Evolutionary conservation across 176 grass and related monocot species (phyloP).

Genomic region (Oryza longistaminata): DNA sequence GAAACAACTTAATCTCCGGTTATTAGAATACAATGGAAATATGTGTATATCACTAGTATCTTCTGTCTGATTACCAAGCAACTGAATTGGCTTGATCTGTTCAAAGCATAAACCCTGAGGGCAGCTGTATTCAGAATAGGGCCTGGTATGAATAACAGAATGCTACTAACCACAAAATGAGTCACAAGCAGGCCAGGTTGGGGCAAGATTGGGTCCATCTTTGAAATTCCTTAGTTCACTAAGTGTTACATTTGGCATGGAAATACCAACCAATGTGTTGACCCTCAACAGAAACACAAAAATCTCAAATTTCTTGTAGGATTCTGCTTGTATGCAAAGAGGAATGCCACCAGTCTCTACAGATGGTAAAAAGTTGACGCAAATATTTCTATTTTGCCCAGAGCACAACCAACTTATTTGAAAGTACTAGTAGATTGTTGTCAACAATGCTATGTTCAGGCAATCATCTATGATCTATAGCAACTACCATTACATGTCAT

Average conservation of each 20-base stretch:
- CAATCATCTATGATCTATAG: not conserved
- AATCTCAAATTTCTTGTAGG: not conserved
- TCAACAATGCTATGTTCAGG: not conserved
- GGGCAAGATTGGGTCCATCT: not conserved
- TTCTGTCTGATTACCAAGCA: not conserved
- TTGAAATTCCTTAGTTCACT: not conserved
- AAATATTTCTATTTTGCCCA: not conserved
- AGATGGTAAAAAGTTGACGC: not conserved
- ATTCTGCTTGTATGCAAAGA: constrained; percentile 10
- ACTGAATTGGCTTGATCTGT: not conserved
- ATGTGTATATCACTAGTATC: not conserved
- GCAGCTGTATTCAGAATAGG: not conserved
- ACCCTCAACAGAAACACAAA: not conserved
- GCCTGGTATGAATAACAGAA: not conserved
- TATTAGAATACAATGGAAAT: not conserved
- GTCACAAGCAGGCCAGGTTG: not conserved
- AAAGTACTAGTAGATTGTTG: not conserved
- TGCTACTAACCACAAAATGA: not conserved
- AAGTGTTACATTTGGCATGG: not conserved
- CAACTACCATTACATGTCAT: not conserved
- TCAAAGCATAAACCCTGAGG: not conserved
- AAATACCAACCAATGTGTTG: not conserved
- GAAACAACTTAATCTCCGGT: not conserved
- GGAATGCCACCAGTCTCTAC: not conserved
- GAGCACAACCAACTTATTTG: not conserved